Evolutionary conservation across 345 rosid species (phyloP), one percentile per base, ranked within the genome.

Genomic region (Hirschfeldia incana): DNA sequence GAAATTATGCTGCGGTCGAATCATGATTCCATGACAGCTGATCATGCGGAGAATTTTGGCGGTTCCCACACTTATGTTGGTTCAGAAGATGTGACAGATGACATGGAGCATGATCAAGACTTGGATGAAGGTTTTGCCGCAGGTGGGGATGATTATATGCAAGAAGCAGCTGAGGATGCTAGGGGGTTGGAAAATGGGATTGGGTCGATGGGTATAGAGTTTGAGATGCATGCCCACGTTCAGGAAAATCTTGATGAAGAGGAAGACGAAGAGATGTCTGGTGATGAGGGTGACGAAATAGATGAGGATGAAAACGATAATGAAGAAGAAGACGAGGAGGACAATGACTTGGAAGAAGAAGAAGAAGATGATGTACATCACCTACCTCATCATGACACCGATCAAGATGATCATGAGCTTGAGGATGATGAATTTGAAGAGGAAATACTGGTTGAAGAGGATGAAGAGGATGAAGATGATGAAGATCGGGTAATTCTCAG

Each of bases 351-450:
- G 74, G 98, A 90, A 77, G 97, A 86, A 79, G 98, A 89, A 83
- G 98, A 90, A 77, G 97, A 86, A 76, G 98, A 89, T 83, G 97
- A 89, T 84, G 95, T 86, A 34, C 94, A 89, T 85, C 97, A 90
- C 82, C 82, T 92, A 76, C 87, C 98, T 69, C 98, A 88, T 83
- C 90, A 89, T 71, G 97, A 91, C 76, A 89, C 89, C 6, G 97
- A 94, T 86, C 97, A 92, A 82, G 98, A 94, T 84, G 98, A 92
- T 78, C 97, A 91, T 84, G 98, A 94, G 84, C 89, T 94, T 67
- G 97, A 94, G 81, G 98, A 92, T 85, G 98, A 94, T 79, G 98
- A 94, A 83, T 88, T 92, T 70, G 67, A 89, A 83, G 98, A 91
- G 77, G 98, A 92, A 77, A 94, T 89, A 34, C 94, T 92, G 59